Evolutionary conservation across 176 grass and related monocot genomes (phyloP), one percentile per base, ranked within the genome.

Genomic region (Poa pratensis): DNA sequence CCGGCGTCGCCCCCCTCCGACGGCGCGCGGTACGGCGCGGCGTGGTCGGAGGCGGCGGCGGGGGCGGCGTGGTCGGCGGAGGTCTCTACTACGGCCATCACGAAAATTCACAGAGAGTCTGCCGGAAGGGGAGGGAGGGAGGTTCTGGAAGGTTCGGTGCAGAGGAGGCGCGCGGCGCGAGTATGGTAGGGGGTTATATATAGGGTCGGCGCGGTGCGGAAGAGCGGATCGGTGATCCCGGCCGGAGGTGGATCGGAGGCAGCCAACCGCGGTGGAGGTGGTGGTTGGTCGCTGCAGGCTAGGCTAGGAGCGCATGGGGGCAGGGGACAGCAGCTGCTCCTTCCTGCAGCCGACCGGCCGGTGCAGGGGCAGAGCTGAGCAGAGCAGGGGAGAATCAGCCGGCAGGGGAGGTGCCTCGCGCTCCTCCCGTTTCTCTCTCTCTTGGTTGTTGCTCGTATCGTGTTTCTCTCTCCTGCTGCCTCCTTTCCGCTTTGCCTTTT

Each of bases 41-140:
- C 72, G 24, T 75, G 60, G 18, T 30, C 34, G 69, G 81, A 16
- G 48, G 61, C 49, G 34, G 60, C 48, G 34, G 62, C 10, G 8
- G 89, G 67, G 12, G 80, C 57, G 67, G 67, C 75, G 49, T 69
- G 80, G 75, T 80, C 76, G 60, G 80, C 76, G 85, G 89, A 68
- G 48, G 85, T 42, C 89, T 91, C 89, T 52, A 80, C 89, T 16
- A 91, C 81, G 81, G 89, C 89, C 89, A 91, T 91, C 34, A 23
- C 14, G 4, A 37, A 51, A 9, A 8, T 58, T n/a, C 11, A 11
- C 0, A 7, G n/a, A 58, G 79, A 68, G 51, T 9, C 63, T 65
- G 69, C 12, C 81, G 34, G 24, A 42, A 17, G 6, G 40, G 26
- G 37, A 13, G 11, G 57, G 42, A 13, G 46, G 62, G 67, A 40